Conservation (phyloP, 73 alveolate genomes). For the Paraurostyla sp. region DNA sequence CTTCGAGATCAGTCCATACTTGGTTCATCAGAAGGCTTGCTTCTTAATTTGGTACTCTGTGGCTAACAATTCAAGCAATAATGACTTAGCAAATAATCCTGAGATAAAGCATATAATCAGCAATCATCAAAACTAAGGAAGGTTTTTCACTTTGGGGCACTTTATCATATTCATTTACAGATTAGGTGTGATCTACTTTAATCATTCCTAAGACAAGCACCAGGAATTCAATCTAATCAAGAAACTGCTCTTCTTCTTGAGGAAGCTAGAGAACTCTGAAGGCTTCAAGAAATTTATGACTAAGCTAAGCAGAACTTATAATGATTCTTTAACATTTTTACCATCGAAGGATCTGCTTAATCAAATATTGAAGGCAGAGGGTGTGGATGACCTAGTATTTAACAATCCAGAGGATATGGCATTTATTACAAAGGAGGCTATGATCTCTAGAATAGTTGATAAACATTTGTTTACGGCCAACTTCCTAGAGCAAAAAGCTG, state of each 20-base stretch:
- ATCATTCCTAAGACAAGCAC: conserved; percentile 54
- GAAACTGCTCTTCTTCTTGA: conserved; percentile 14
- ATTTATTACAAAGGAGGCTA: conserved; percentile 25
- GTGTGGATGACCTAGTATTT: not conserved
- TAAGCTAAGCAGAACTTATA: conserved; percentile 32
- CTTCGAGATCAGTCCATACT: conserved; percentile 47
- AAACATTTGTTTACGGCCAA: not conserved
- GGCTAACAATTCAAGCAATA: not conserved
- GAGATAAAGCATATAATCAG: not conserved
- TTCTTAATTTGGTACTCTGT: conserved; percentile 64
- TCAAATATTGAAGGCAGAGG: conserved; percentile 34
- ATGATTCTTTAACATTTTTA: conserved; percentile 9
- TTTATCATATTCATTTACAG: conserved; percentile 43
- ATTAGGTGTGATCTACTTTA: conserved; percentile 40
- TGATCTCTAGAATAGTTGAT: conserved; percentile 46
- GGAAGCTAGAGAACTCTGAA: conserved; percentile 43
- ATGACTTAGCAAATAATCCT: conserved; percentile 20
- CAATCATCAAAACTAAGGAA: conserved; percentile 15
- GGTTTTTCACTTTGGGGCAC: conserved; percentile 36
- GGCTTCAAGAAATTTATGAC: conserved; percentile 40
- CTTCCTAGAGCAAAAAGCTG: not conserved
- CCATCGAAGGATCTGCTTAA: conserved; percentile 42
- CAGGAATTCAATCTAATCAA: conserved; percentile 22
- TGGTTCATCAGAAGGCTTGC: conserved; percentile 43
- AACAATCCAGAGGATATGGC: not conserved